Evolutionary conservation across 2,329 filamentous ascomycete species (phyloP).

Genomic region (Neofusicoccum parvum): DNA sequence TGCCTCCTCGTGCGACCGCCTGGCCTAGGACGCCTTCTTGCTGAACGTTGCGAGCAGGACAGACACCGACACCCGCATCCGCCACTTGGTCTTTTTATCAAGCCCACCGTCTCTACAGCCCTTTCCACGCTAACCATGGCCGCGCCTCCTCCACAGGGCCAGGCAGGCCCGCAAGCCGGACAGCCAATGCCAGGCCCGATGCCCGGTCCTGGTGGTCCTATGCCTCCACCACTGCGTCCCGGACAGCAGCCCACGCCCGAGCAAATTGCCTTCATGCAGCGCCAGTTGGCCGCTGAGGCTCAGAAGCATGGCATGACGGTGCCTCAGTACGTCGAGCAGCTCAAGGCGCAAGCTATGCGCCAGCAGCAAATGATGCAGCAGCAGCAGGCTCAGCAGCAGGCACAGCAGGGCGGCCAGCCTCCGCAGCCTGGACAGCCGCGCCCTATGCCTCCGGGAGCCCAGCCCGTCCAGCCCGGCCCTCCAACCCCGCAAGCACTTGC

Average conservation of each 20-base stretch:
- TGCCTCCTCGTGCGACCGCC: not conserved
- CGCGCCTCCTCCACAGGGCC: conserved; percentile 10
- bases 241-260: conserved; percentile 70
- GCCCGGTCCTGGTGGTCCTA: conserved; percentile 9
- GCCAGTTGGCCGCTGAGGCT: conserved; percentile 79
- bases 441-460: conserved; percentile 82
- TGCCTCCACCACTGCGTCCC: conserved; percentile 29
- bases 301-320: conserved; percentile 82
- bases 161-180: conserved; percentile 9
- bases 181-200: conserved; percentile 13
- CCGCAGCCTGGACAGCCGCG: conserved; percentile 70
- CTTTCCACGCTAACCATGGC: conserved; percentile 1
- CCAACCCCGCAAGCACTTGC: conserved; percentile 88
- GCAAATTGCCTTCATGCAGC: conserved; percentile 83
- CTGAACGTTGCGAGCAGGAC: not conserved
- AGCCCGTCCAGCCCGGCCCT: conserved; percentile 74
- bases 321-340: conserved; percentile 72
- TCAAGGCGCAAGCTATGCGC: conserved; percentile 57
- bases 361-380: conserved; percentile 48
- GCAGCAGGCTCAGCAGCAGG: conserved; percentile 43
- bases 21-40: not conserved
- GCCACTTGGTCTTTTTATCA: not conserved
- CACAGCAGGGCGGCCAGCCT: conserved; percentile 43
- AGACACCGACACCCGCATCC: not conserved
- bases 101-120: not conserved